These are phyloP conservation scores for Sordariomycetes sp. DNA, from an alignment of 2,329 filamentous ascomycete species.

Conservation along the genomic window DNA sequence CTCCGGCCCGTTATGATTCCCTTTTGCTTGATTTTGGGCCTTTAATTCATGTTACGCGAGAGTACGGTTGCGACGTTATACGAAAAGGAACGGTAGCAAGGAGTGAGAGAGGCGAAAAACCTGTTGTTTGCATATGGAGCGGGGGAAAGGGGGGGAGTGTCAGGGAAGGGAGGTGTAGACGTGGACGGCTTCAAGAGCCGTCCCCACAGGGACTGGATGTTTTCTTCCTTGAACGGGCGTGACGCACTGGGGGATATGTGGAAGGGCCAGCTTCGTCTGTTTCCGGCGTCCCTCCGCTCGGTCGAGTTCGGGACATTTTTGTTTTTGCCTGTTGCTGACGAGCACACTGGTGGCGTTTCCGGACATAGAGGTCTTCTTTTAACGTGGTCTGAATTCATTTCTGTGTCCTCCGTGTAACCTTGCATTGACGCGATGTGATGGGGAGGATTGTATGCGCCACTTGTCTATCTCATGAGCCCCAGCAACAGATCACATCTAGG, in stretches of 20 bases:
- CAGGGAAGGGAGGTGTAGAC: background rate
- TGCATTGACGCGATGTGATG: background rate
- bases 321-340: background rate
- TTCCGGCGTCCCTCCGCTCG: background rate
- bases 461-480: background rate
- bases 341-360: slow-evolving; percentile 3
- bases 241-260: background rate
- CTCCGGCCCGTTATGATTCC: background rate
- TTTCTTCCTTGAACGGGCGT: background rate
- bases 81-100: background rate
- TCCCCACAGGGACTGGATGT: background rate
- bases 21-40: background rate
- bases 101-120: background rate
- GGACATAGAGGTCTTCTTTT: slow-evolving; percentile 1
- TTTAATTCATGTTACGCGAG: background rate
- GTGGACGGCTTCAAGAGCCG: background rate
- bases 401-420: background rate
- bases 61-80: background rate
- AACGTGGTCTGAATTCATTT: background rate
- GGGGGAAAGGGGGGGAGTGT: background rate
- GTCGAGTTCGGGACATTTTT: background rate
- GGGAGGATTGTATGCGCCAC: background rate
- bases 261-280: background rate
- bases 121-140: background rate
- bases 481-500: background rate